phyloP scores from a whole-genome alignment of 2,329 filamentous ascomycete species.

The Cladophialophora chaetospira region DNA sequence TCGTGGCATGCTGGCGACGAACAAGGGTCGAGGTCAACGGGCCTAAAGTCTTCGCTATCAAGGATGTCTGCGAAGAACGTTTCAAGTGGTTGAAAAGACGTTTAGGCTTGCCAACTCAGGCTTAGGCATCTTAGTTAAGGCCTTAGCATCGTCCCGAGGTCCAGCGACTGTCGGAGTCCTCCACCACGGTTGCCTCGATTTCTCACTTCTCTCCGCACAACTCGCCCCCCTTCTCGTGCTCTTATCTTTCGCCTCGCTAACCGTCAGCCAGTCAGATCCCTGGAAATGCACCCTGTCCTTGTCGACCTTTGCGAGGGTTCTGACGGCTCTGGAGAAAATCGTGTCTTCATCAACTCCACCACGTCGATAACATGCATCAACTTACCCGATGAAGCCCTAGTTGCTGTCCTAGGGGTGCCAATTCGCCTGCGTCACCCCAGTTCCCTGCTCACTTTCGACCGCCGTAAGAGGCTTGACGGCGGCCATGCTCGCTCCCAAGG shows the following conservation, averaged over 20 bases:
- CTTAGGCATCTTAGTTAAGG: neutral
- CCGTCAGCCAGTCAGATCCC: slow-evolving; percentile 21
- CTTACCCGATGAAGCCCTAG: slow-evolving; percentile 20
- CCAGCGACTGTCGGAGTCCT: neutral
- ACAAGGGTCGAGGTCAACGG: neutral
- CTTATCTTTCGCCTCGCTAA: slow-evolving; percentile 27
- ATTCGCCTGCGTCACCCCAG: neutral
- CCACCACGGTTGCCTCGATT: neutral
- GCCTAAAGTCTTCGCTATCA: neutral
- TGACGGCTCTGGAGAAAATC: slow-evolving; percentile 8
- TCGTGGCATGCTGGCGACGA: neutral
- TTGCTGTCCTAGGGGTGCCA: neutral
- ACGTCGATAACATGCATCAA: slow-evolving; percentile 23
- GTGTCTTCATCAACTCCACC: slow-evolving; percentile 7
- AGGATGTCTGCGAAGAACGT: slow-evolving; percentile 8
- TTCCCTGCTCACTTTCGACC: slow-evolving; percentile 1
- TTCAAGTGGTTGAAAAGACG: slow-evolving; percentile 1
- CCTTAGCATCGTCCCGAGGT: neutral
- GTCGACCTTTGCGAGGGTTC: neutral
- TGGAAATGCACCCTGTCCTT: neutral
- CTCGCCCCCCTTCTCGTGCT: slow-evolving; percentile 2
- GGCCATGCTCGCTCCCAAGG: neutral
- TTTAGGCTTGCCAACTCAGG: slow-evolving; percentile 3
- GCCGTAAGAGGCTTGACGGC: slow-evolving; percentile 7
- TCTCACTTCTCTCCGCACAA: neutral